Conservation (phyloP, 2,329 filamentous ascomycete species). For the Xylariaceae sp. region DNA sequence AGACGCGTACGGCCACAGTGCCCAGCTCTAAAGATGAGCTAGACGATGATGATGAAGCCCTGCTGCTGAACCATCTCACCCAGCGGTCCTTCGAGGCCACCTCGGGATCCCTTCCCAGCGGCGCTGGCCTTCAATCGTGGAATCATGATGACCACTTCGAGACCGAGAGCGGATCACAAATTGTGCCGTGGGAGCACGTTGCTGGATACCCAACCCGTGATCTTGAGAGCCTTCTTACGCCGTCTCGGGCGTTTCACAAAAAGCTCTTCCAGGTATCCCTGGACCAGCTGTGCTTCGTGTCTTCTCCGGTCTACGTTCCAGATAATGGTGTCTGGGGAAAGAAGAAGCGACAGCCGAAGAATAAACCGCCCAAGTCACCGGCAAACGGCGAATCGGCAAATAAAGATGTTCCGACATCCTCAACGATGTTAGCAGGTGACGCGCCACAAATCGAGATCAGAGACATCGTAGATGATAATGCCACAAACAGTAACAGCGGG, state of each 20-base stretch:
- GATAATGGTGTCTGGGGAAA: constrained; percentile 75
- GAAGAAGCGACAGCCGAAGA: constrained; percentile 43
- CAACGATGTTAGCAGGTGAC: constrained; percentile 14
- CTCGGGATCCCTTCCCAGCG: constrained; percentile 29
- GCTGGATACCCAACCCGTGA: constrained; percentile 72
- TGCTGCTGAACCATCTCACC: constrained; percentile 45
- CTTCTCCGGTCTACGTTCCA: constrained; percentile 77
- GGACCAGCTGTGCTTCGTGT: constrained; percentile 75
- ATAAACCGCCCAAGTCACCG: constrained; percentile 24
- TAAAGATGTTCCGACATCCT: constrained; percentile 17
- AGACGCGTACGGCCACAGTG: constrained; percentile 19
- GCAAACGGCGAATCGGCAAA: constrained; percentile 21
- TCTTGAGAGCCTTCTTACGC: constrained; percentile 75
- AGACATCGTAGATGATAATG: constrained; percentile 25
- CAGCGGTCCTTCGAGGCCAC: constrained; percentile 32
- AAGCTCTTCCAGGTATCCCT: constrained; percentile 76
- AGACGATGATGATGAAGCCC: constrained; percentile 48
- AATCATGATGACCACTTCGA: constrained; percentile 53
- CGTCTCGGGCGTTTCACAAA: constrained; percentile 73
- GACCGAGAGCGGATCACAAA: constrained; percentile 52
- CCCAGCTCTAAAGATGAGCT: constrained; percentile 28
- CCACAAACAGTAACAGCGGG: not conserved
- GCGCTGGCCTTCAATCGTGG: constrained; percentile 41
- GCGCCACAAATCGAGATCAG: constrained; percentile 23
- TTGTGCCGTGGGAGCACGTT: constrained; percentile 68